Conservation (phyloP, 805 yeast species). For the Wickerhamomyces bovis region DNA sequence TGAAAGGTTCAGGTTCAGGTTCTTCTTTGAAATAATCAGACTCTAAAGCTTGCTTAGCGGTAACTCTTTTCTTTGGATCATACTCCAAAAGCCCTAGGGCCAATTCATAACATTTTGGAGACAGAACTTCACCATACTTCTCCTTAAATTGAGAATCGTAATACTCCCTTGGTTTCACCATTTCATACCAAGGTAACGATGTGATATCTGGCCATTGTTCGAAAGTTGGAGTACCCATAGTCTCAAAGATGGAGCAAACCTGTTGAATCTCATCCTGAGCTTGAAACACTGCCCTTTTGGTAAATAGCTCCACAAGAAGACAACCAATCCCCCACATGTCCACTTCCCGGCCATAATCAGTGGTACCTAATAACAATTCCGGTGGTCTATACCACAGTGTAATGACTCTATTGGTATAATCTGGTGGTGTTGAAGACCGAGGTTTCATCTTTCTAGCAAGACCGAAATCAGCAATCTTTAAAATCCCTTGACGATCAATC, state of each 20-base stretch:
- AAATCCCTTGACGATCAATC: conserved; percentile 52
- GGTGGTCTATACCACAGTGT: conserved; percentile 98
- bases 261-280: conserved; percentile 89
- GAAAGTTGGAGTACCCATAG: conserved; percentile 81
- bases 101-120: conserved; percentile 54
- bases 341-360: conserved; percentile 83
- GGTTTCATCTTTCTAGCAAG: conserved; percentile 71
- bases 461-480: conserved; percentile 80
- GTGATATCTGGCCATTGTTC: conserved; percentile 75
- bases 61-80: conserved; percentile 63
- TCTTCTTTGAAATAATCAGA: conserved; percentile 68
- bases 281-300: conserved; percentile 71
- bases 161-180: conserved; percentile 52
- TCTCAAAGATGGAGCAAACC: conserved; percentile 63
- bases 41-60: conserved; percentile 62
- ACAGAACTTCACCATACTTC: conserved; percentile 35
- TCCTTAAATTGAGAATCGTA: conserved; percentile 32
- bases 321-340: conserved; percentile 99
- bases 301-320: conserved; percentile 73
- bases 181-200: conserved; percentile 87
- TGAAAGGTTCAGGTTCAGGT: conserved; percentile 58
- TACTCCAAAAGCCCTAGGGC: conserved; percentile 57
- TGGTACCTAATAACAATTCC: conserved; percentile 83
- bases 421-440: conserved; percentile 49
- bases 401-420: conserved; percentile 91